A percentile compares a stretch with the other conserved stretches of the same genome.
These are phyloP conservation scores for Gomphus sp. DNA, from an alignment of 1,284 basidiomycete genomes.

Conservation along the genomic window DNA sequence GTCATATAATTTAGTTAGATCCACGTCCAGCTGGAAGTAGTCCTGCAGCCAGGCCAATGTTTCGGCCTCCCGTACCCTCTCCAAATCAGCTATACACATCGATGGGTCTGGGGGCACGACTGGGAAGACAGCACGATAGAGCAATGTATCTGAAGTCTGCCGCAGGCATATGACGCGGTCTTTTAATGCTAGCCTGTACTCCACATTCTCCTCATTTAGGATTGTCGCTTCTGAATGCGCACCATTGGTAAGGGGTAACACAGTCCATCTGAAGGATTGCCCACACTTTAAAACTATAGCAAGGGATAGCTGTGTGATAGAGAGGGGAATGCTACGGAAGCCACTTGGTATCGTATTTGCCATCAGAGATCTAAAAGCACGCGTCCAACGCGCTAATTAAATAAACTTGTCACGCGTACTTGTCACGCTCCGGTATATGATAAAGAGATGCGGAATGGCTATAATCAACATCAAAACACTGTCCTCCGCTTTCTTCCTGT, in stretches of 20 bases:
- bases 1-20: slow-evolving; percentile 66
- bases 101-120: not conserved
- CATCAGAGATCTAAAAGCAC: slow-evolving; percentile 2
- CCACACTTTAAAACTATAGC: slow-evolving; percentile 69
- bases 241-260: slow-evolving; percentile 21
- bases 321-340: slow-evolving; percentile 53
- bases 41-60: slow-evolving; percentile 74
- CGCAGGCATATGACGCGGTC: slow-evolving; percentile 80
- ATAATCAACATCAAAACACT: slow-evolving; percentile 40
- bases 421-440: not conserved
- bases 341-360: slow-evolving; percentile 21
- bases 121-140: slow-evolving; percentile 66
- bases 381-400: not conserved
- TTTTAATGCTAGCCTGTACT: slow-evolving; percentile 66
- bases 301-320: slow-evolving; percentile 58
- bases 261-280: slow-evolving; percentile 74
- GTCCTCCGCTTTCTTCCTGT: slow-evolving; percentile 68
- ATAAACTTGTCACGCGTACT: not conserved
- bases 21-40: slow-evolving; percentile 85
- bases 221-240: slow-evolving; percentile 10
- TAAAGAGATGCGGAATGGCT: too few species aligned
- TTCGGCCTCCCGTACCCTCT: slow-evolving; percentile 37
- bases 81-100: slow-evolving; percentile 18
- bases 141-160: slow-evolving; percentile 58
- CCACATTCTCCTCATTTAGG: slow-evolving; percentile 22